A percentile compares a stretch with the other conserved stretches of the same genome.
phyloP scores from a whole-genome alignment of 2,329 filamentous ascomycete species.

The Trichophyton rubrum region DNA sequence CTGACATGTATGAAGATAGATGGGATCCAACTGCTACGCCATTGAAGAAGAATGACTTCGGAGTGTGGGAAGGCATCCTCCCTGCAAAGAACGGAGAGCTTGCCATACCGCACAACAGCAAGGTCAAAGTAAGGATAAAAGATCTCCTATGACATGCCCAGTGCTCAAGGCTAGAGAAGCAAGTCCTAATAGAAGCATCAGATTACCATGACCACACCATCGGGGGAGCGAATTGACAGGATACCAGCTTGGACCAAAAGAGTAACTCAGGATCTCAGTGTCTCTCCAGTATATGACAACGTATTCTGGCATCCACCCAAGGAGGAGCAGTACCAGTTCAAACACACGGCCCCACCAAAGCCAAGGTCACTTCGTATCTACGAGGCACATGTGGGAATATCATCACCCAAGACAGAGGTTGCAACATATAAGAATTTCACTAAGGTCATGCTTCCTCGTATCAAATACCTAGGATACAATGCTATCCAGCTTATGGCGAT shows the following conservation, averaged over 20 bases:
- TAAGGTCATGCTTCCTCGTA: conserved; percentile 76
- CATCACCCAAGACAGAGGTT: conserved; percentile 75
- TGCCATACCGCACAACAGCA: conserved; percentile 83
- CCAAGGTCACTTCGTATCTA: conserved; percentile 83
- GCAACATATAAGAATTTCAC: conserved; percentile 98
- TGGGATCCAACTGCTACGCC: conserved; percentile 75
- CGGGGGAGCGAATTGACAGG: conserved; percentile 70
- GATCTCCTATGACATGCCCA: neutral
- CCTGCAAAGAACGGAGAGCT: conserved; percentile 61
- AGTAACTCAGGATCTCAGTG: conserved; percentile 79
- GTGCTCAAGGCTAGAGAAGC: neutral
- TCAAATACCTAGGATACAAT: conserved; percentile 85
- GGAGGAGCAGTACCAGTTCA: conserved; percentile 67
- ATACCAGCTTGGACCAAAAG: conserved; percentile 95
- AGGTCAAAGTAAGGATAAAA: conserved; percentile 68
- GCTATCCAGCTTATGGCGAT: conserved; percentile 97
- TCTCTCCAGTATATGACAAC: conserved; percentile 88
- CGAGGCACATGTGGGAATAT: conserved; percentile 97
- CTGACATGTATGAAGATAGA: conserved; percentile 46
- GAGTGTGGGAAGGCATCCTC: conserved; percentile 72
- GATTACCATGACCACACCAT: conserved; percentile 73
- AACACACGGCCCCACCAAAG: conserved; percentile 69
- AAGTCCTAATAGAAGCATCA: conserved; percentile 26
- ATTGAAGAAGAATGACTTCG: conserved; percentile 77
- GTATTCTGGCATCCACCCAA: conserved; percentile 91